Evolutionary conservation across 768 basidiomycete species (phyloP).

Genomic region (Leccinum variicolor): DNA sequence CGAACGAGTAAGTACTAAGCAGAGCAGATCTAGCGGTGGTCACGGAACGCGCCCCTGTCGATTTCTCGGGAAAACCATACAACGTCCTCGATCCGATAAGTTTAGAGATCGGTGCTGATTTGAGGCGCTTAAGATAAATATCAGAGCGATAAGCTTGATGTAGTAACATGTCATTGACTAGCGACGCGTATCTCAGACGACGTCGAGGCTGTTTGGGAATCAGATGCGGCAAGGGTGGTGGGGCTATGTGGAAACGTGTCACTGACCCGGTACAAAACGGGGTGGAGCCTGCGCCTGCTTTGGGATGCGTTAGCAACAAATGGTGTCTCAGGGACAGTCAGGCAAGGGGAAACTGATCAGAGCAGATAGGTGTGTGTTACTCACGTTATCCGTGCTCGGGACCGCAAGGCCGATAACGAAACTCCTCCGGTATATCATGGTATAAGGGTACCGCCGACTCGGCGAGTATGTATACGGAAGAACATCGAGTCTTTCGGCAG

Average conservation of each 20-base stretch:
- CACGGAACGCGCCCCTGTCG: constrained; percentile 32
- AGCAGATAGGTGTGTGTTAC: constrained; percentile 3
- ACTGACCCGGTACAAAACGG: constrained; percentile 44
- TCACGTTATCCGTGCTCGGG: constrained; percentile 36
- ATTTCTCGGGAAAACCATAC: constrained; percentile 31
- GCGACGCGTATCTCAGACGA: constrained; percentile 46
- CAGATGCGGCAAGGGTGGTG: constrained; percentile 1
- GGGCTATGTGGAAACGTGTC: constrained; percentile 8
- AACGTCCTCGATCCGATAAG: constrained; percentile 43
- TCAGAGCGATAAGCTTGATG: constrained; percentile 38
- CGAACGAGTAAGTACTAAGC: constrained; percentile 57
- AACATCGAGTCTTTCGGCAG: constrained; percentile 35
- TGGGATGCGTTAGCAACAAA: constrained; percentile 24
- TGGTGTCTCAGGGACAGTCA: constrained; percentile 20
- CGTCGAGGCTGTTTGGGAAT: constrained; percentile 30
- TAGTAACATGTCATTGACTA: constrained; percentile 28
- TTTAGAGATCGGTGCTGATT: constrained; percentile 56
- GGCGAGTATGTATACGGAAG: constrained; percentile 34
- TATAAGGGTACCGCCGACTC: too few relatives aligned
- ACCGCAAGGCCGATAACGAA: constrained; percentile 40
- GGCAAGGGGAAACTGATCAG: constrained; percentile 10
- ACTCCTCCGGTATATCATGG: constrained; percentile 26
- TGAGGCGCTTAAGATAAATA: constrained; percentile 44
- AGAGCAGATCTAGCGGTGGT: constrained; percentile 46
- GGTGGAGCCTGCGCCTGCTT: constrained; percentile 30